These are phyloP conservation scores for Plantago coronopus DNA, from an alignment of 305 asterid species.

Conservation along the genomic window DNA sequence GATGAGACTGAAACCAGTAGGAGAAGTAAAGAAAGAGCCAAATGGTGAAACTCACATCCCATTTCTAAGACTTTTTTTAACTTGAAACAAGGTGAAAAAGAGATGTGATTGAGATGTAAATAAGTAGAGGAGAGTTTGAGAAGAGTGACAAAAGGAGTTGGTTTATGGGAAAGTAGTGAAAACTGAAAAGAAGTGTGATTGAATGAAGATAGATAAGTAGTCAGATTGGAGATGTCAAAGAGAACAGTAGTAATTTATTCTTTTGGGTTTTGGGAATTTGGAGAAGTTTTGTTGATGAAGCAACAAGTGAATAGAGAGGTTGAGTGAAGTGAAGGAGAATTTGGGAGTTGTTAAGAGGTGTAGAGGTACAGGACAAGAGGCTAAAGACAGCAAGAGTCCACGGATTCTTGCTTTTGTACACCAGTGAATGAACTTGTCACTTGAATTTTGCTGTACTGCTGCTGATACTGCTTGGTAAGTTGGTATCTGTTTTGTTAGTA, in stretches of 20 bases:
- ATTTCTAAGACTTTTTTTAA: conserved; percentile 18
- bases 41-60: conserved; percentile 24
- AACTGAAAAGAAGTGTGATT: conserved; percentile 1
- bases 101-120: conserved; percentile 25
- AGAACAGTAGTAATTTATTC: too few relatives aligned
- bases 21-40: conserved; percentile 39
- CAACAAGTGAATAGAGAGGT: not conserved
- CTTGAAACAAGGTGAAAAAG: not conserved
- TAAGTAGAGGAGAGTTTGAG: conserved; percentile 4
- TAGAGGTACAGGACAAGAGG: conserved; percentile 5
- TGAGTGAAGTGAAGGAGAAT: not conserved
- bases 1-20: conserved; percentile 42
- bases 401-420: conserved; percentile 1
- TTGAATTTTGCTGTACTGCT: too few relatives aligned
- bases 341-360: not conserved
- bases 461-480: too few relatives aligned
- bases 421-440: not conserved
- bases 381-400: conserved; percentile 9
- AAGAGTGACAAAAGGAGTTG: not conserved
- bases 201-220: not conserved
- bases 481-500: too few relatives aligned
- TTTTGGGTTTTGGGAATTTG: conserved; percentile 8
- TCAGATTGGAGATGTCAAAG: too few relatives aligned
- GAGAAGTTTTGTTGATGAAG: conserved; percentile 6
- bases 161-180: not conserved